Base-by-base conservation (phyloP, 495 filamentous ascomycete genomes). In the Annulohypoxylon maeteangense region DNA sequence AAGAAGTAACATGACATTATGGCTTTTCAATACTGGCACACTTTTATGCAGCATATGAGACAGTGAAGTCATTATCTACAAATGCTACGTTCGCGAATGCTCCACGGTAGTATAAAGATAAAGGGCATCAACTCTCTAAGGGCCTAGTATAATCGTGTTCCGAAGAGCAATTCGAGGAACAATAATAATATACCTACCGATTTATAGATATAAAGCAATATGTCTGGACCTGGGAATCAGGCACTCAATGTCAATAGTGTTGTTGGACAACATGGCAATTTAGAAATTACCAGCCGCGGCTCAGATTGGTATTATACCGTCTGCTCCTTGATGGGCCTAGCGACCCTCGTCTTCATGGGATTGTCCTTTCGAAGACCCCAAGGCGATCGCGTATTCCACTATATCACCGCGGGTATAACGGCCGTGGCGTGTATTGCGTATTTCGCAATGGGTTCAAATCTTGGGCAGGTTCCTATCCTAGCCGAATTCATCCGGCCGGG, bases 381-480 rank as follows among this genome's bases (percentile, higher is more conserved):
- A 40, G 75, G 75, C 25, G 81, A 89, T 18, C 86, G 91, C 14
- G 74, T 91, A 65, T 92, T 92, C 79, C 89, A 92, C 79, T 91
- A 92, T 77, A 86, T 92, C 73, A 87, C 86, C 3, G 86, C 87
- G 25, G 78, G 80, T 10, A 83, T 88, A 67, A 86, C 89, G 14
- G 77, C 89, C 50, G 86, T 91, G 16, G 87, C 88, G 6, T 79
- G 87, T 22, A 87, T 91, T 65, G 84, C 90, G 31, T 92, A 92
- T 74, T 93, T 88, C 77, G 83, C 86, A 70, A 90, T 91, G 85
- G 90, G 83, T 42, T 87, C 89, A 5, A 87, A 91, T 73, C 79
- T 93, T 0, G 91, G 91, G 54, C 89, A 86, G 78, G 86, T 85
- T 8, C 84, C 88, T 18, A 89, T 91, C 63, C 70, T 73, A 8